Base-by-base conservation (phyloP, 2,329 filamentous ascomycete species). In the Ophiosphaerella korrae region DNA sequence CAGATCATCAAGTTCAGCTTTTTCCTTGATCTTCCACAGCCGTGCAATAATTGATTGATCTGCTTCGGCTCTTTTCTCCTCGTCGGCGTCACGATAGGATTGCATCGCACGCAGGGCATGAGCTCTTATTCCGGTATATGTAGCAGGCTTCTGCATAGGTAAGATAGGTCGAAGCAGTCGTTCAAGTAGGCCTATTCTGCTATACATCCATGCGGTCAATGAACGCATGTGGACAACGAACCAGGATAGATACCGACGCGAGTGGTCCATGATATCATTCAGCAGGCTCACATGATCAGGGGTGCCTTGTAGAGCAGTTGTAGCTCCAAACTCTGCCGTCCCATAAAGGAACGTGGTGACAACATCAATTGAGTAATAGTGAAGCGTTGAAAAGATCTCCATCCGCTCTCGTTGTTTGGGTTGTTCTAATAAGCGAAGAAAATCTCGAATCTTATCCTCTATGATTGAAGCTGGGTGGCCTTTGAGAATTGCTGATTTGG, bases 311-410 rank as follows among this genome's bases (percentile, higher is more conserved):
- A 82, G 55, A 0, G 79, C 77, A 29, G 64, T 62, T 0, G 80
- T 83, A 2, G 68, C 75, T 3, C 79, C 80, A 51, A 58, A 48
- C 7, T 43, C 32, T 12, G 71, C 56, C 1, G 64, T 57, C 2
- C 80, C 80, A 49, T 82, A 83, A 0, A 83, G 61, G 42, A 83
- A 82, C 4, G 74, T 71, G 0, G 80, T 82, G 52, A 83, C 82
- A 42, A 69, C 75, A 60, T 84, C 80, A 11, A 84, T 68, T 9
- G 78, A 78, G 63, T 78, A 83, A 61, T 79, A 83, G 62, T 83
- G 81, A 18, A 83, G 64, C 43, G 71, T 79, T 2, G 62, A 61
- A 53, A 82, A 82, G 26, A 80, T 78, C 52, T 83, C 78, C 3
- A 70, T 64, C 2, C 54, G 52, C 0, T 67, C 63, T 3, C 66